These are phyloP conservation scores for Grosmannia clavigera DNA, from an alignment of 2,329 filamentous ascomycete genomes.

Conservation along the genomic window DNA sequence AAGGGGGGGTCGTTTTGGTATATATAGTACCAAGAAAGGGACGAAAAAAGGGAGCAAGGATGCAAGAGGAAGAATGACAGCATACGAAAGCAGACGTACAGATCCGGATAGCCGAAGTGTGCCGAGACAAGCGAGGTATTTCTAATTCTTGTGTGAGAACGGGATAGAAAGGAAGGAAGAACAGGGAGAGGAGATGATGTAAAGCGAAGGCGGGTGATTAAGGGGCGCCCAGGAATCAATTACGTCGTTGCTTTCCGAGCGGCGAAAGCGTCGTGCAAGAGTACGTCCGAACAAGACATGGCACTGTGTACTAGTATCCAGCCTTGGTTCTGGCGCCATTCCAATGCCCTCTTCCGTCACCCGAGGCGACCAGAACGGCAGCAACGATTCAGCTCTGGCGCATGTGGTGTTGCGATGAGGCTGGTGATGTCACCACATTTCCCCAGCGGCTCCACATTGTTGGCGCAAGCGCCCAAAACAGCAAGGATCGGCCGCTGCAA, in stretches of 20 bases:
- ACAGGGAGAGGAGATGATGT: neutral
- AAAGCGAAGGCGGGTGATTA: neutral
- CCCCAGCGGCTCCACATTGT: neutral
- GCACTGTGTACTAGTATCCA: neutral
- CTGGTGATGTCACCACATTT: conserved; percentile 5
- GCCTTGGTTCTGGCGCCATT: neutral
- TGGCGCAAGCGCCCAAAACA: neutral
- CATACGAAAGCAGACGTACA: neutral
- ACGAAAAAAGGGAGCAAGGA: neutral
- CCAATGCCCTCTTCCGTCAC: neutral
- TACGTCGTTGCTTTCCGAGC: neutral
- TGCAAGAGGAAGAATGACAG: neutral
- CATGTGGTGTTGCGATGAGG: neutral
- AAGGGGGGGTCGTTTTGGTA: neutral
- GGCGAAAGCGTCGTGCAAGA: neutral
- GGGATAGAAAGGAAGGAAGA: neutral
- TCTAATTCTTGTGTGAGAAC: neutral
- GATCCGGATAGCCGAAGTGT: neutral
- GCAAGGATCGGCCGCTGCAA: neutral
- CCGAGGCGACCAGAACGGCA: neutral
- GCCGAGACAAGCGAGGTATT: neutral
- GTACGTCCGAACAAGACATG: too few relatives aligned
- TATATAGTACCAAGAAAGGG: neutral
- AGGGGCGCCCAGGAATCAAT: neutral
- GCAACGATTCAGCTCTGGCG: neutral